Percentiles rank a stretch among this genome's conserved stretches.
phyloP scores from a whole-genome alignment of 345 rosid species.

The Murraya paniculata region DNA sequence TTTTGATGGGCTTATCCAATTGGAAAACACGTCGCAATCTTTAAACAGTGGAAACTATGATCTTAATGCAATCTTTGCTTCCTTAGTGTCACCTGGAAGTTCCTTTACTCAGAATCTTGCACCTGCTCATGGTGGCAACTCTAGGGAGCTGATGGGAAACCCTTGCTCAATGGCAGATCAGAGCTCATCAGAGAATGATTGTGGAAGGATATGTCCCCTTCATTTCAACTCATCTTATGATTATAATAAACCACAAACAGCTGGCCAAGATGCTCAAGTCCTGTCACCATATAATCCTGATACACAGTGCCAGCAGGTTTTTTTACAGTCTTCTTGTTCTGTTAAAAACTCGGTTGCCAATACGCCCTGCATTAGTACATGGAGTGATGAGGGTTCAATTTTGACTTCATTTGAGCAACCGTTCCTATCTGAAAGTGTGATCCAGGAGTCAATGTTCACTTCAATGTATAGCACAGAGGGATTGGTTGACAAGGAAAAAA shows the following conservation, averaged over 20 bases:
- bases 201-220: not conserved
- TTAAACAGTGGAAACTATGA: slow-evolving; percentile 40
- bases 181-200: not conserved
- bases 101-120: slow-evolving; percentile 35
- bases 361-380: slow-evolving; percentile 34
- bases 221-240: slow-evolving; percentile 14
- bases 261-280: slow-evolving; percentile 14
- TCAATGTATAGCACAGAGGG: slow-evolving; percentile 21
- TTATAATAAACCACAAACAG: slow-evolving; percentile 10
- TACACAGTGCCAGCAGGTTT: slow-evolving; percentile 11
- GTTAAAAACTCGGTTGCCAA: slow-evolving; percentile 17
- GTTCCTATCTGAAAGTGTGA: slow-evolving; percentile 17
- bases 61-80: slow-evolving; percentile 56
- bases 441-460: slow-evolving; percentile 14
- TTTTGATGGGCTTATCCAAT: slow-evolving; percentile 20
- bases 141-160: slow-evolving; percentile 37
- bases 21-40: slow-evolving; percentile 26
- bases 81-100: slow-evolving; percentile 32
- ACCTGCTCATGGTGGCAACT: slow-evolving; percentile 34
- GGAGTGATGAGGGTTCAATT: slow-evolving; percentile 43
- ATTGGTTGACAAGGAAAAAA: slow-evolving; percentile 16
- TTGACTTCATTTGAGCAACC: slow-evolving; percentile 39
- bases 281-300: not conserved
- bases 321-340: slow-evolving; percentile 14
- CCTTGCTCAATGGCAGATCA: slow-evolving; percentile 33